Evolutionary conservation across 176 grass and related monocot genomes (phyloP), one percentile per base, ranked within the genome.

Genomic region (Coix lacrymajobi): DNA sequence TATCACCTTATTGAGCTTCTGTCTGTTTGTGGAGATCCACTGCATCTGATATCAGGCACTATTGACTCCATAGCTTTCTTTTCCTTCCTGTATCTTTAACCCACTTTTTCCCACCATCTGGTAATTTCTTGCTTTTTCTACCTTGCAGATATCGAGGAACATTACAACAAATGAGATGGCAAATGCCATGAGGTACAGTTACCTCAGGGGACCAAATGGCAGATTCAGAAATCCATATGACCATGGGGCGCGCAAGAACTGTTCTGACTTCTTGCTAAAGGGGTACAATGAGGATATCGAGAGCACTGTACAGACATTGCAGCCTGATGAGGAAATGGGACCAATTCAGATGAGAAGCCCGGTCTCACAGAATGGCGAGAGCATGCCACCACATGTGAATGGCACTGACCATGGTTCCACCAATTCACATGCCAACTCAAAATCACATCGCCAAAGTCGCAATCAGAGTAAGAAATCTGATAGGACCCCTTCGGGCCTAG

Each of bases 121-220:
- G 66, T 40, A 33, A 78, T 46, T 65, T 61, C 26, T 54, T 46
- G 25, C 6, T 32, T 80, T 43, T 83, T 25, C 70, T 81, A 37
- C 44, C 63, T 60, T 89, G 38, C 80, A 98, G 93, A 98, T 98
- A 84, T 89, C 93, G 20, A 85, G 89, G 57, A 98, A 95, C 62
- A 90, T 95, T 90, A 98, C 96, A 51, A 98, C 96, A 74, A 95
- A 98, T 82, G 96, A 93, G 81, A 92, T 98, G 96, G 93, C 96
- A 48, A 98, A 98, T 73, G 81, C 84, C 52, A 66, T 92, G 91
- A 82, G 93, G 80, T 95, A 98, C 70, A 92, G 91, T 90, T 95
- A 98, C 72, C 96, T 98, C 46, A 94, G 87, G 85, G 96, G 93
- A 19, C 84, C 91, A 20, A 91, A 85, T 15, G 96, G 92, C 45